Conservation (phyloP, 768 basidiomycete genomes). For the Naematelia aurantialba region DNA sequence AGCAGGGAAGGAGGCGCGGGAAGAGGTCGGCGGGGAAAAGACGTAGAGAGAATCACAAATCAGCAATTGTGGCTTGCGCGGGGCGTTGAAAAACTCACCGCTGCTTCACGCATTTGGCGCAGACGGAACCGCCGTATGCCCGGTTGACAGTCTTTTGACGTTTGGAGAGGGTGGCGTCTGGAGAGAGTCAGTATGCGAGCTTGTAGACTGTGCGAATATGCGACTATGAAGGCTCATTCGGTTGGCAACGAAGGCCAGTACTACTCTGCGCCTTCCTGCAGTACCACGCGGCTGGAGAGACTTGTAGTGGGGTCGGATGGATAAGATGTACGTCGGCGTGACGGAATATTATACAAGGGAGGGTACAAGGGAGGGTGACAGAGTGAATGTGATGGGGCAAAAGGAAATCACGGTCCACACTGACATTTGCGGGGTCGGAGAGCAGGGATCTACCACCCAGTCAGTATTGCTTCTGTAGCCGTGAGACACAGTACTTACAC, state of each 20-base stretch:
- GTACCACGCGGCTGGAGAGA: neutral
- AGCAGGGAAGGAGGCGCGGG: neutral
- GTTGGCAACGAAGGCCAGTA: neutral
- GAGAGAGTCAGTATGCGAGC: neutral
- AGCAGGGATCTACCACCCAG: constrained; percentile 69
- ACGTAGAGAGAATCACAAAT: neutral
- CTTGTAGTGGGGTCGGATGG: neutral
- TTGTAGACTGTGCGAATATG: neutral
- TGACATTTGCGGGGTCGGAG: constrained; percentile 83
- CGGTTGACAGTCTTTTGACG: constrained; percentile 93
- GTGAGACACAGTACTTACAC: constrained; percentile 70
- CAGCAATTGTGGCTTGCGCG: neutral
- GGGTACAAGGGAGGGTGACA: neutral
- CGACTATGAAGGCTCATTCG: neutral
- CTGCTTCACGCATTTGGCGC: constrained; percentile 90
- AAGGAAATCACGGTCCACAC: constrained; percentile 11
- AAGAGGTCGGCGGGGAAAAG: neutral
- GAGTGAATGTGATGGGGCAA: neutral
- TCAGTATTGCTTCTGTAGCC: constrained; percentile 18
- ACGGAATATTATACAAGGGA: too few relatives aligned
- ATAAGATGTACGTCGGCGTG: too few relatives aligned
- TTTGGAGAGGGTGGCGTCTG: constrained; percentile 86
- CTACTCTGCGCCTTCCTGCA: neutral
- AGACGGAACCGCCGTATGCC: constrained; percentile 96
- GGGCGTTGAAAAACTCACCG: constrained; percentile 58